Evolutionary conservation across 495 filamentous ascomycete genomes (phyloP).

Genomic region (Penicillium waksmanii): DNA sequence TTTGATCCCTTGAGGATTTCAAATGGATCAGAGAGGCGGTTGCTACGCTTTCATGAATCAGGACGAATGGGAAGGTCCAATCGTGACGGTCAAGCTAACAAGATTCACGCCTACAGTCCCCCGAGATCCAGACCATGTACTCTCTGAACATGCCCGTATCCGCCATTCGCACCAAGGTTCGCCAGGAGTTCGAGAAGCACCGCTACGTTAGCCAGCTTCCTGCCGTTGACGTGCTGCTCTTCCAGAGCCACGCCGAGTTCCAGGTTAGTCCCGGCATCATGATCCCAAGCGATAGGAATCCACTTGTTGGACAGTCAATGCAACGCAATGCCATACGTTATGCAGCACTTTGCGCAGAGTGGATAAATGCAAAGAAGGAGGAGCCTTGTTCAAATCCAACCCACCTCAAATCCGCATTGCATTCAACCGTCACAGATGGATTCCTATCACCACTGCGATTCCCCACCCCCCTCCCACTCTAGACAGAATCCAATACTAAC

Average conservation of each 20-base stretch:
- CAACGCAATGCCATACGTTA: background rate
- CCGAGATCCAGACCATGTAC: slow-evolving; percentile 97
- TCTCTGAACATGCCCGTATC: slow-evolving; percentile 86
- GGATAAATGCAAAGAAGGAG: no score
- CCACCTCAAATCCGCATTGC: no score
- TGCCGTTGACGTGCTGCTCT: slow-evolving; percentile 85
- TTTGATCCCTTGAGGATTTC: no score
- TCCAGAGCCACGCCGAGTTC: slow-evolving; percentile 86
- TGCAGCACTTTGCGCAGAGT: no score
- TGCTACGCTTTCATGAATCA: no score
- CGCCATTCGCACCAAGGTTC: slow-evolving; percentile 86
- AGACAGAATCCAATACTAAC: slow-evolving; percentile 4
- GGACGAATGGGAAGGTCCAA: background rate
- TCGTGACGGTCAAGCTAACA: background rate
- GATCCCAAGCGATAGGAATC: background rate
- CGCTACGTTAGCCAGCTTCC: slow-evolving; percentile 87
- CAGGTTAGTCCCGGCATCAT: slow-evolving; percentile 58
- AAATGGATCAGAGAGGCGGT: no score
- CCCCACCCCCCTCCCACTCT: background rate
- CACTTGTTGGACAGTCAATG: background rate
- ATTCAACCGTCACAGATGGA: no score
- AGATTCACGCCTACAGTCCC: slow-evolving; percentile 61
- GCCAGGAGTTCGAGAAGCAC: slow-evolving; percentile 97
- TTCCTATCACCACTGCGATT: background rate
- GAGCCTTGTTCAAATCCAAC: no score